Conservation (phyloP, 2,329 filamentous ascomycete genomes). For the Aspergillus felis region DNA sequence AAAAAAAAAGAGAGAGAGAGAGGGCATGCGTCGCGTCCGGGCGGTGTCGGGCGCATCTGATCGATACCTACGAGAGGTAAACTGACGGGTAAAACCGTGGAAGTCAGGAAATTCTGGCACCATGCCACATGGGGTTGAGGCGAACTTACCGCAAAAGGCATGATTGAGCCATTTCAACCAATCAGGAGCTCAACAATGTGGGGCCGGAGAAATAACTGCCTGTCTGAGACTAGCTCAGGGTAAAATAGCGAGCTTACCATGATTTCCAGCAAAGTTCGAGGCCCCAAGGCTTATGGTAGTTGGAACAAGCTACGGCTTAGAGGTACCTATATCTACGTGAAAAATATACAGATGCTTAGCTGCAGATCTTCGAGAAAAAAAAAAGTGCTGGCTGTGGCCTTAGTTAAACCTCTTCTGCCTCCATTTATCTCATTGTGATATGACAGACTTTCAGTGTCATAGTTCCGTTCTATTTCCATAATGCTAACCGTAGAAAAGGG, state of each 20-base stretch:
- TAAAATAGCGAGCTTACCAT: background rate
- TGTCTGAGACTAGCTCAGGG: background rate
- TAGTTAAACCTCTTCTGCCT: background rate
- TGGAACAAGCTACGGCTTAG: background rate
- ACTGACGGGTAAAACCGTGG: background rate
- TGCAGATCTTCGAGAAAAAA: too few species aligned
- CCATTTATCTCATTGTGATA: background rate
- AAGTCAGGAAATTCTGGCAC: background rate
- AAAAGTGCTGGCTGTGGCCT: background rate
- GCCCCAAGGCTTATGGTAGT: background rate
- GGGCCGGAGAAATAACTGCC: background rate
- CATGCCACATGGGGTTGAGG: background rate
- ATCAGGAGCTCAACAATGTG: background rate
- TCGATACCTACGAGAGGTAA: background rate
- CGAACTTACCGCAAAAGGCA: background rate
- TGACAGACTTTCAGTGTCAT: background rate
- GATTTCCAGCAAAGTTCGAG: background rate
- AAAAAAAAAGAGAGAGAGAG: background rate
- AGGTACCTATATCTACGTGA: too few species aligned
- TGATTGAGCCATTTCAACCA: background rate
- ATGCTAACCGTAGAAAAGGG: background rate
- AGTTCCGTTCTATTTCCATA: background rate
- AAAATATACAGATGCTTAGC: background rate
- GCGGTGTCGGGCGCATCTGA: conserved; percentile 7
- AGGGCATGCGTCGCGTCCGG: background rate